Evolutionary conservation across 2,329 filamentous ascomycete species (phyloP).

Genomic region (Coniella vitis): DNA sequence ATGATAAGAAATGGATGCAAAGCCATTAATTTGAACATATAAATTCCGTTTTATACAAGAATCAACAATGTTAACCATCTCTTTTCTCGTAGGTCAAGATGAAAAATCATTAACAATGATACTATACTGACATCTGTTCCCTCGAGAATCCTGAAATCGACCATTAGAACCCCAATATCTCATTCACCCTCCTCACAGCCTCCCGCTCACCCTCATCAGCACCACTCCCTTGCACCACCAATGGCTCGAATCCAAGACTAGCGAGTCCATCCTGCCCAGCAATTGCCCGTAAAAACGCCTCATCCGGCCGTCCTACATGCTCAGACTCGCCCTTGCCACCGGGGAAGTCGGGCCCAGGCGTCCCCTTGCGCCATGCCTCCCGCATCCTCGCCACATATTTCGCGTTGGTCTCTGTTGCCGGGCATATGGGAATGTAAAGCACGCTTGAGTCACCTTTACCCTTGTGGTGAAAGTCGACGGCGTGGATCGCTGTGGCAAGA

Average conservation of each 20-base stretch:
- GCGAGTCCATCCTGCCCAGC: constrained; percentile 6
- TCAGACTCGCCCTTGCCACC: constrained; percentile 60
- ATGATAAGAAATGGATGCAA: no score
- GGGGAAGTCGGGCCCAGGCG: constrained; percentile 63
- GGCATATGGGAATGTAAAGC: constrained; percentile 82
- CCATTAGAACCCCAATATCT: constrained; percentile 4
- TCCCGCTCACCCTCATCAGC: constrained; percentile 6
- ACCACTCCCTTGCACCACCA: not conserved
- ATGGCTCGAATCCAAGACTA: constrained; percentile 6
- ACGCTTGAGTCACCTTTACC: constrained; percentile 73
- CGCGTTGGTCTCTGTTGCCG: constrained; percentile 68
- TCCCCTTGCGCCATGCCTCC: constrained; percentile 61
- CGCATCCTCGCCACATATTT: constrained; percentile 65
- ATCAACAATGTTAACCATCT: no score
- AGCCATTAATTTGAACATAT: no score
- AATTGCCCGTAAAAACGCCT: constrained; percentile 4
- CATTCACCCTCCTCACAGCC: constrained; percentile 10
- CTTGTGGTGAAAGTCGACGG: constrained; percentile 71
- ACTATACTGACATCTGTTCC: no score
- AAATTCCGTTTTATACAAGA: no score
- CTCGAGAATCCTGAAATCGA: not conserved
- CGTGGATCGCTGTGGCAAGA: constrained; percentile 51
- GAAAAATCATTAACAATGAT: no score
- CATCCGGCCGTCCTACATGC: constrained; percentile 39
- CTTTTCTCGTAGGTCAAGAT: no score